Base-by-base conservation (phyloP, 2,329 filamentous ascomycete genomes). In the Hirsutella minnesotensis region DNA sequence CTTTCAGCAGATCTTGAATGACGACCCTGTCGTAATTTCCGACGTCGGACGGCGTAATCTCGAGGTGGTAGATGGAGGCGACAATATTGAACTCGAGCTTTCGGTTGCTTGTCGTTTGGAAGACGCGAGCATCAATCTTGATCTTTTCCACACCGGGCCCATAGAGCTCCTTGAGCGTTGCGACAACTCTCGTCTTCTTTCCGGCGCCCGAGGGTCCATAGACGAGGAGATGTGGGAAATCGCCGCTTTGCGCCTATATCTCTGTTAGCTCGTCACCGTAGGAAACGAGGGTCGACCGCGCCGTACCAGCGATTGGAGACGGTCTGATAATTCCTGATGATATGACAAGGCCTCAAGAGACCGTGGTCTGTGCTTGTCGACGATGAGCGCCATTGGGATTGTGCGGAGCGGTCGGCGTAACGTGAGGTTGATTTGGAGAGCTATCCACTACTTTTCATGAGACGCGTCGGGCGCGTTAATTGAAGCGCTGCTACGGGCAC, bases 31-130 rank as follows among this genome's bases (percentile, higher is more conserved):
- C 92, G 57, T 95, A 95, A 62, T 84, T 94, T 47, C 90, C 92
- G 4, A 98, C 92, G 54, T 98, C 92, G 1, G 87, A 94, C 0
- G 92, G 92, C 8, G 92, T 98, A 58, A 98, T 98, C 63, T 98
- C 92, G 54, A 98, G 81, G 63, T 98, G 92, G 67, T 98, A 98
- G 49, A 95, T 81, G 0, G 90, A 96, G 37, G 89, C 81, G 43
- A 98, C 92, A 50, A 98, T 94, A 68, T 95, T 98, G 76, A 98
- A 98, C 66, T 98, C 92, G 54, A 98, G 82, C 66, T 98, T 98
- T 60, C 92, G 87, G 64, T 95, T 96, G 58, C 83, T 84, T 19
- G 80, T 89, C 1, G 92, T 96, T 65, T 95, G 89, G 69, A 98
- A 98, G 46, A 95, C 84, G 50, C 92, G 85, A 12, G 88, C 86